A percentile compares a stretch with the other conserved stretches of the same genome.
Conservation (phyloP, 148 eudicot genomes). For the Arbutus unedo region DNA sequence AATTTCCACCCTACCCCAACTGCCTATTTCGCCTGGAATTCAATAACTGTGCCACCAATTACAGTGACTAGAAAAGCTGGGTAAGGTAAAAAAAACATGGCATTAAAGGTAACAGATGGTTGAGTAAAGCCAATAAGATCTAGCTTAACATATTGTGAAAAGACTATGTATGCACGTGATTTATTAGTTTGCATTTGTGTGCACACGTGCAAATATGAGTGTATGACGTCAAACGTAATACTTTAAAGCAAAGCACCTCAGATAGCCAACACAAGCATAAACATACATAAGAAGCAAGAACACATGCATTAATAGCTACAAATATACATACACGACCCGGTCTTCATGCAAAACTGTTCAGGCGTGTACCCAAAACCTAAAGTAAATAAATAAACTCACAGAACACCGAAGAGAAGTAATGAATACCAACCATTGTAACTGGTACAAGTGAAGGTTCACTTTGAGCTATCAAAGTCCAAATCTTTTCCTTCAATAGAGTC, state of each 20-base stretch:
- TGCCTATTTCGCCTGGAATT: not conserved
- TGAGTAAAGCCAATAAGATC: not conserved
- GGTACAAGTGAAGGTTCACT: slow-evolving; percentile 85
- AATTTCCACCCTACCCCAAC: not conserved
- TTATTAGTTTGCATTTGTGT: not conserved
- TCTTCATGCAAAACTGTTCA: not conserved
- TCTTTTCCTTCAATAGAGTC: slow-evolving; percentile 66
- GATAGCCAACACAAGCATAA: not conserved
- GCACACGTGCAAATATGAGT: not conserved
- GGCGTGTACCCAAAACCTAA: not conserved
- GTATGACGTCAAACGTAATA: not conserved
- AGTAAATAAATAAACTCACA: not conserved
- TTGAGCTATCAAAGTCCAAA: slow-evolving; percentile 79
- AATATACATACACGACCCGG: not conserved
- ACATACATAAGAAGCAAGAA: not conserved
- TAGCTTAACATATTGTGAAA: not conserved
- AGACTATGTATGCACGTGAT: not conserved
- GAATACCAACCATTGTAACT: slow-evolving; percentile 59
- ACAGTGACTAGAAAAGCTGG: not conserved
- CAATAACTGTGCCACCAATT: not conserved
- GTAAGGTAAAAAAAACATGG: not conserved
- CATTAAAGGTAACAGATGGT: not conserved
- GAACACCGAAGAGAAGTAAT: not conserved
- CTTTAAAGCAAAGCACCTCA: not conserved
- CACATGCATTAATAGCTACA: not conserved